Base-by-base conservation (phyloP, 1,284 basidiomycete species). In the Clitocybe nebularis region DNA sequence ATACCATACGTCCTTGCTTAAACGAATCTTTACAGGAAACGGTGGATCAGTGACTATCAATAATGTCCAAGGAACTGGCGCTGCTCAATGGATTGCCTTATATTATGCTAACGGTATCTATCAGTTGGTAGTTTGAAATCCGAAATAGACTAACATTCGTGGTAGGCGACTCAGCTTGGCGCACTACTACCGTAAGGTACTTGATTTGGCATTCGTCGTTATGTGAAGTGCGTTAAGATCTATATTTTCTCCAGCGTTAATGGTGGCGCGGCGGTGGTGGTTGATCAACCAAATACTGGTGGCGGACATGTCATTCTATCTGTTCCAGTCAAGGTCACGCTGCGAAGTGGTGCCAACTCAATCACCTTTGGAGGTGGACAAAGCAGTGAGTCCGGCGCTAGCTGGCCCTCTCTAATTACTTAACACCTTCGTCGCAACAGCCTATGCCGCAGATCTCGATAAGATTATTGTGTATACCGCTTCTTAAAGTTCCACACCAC, bases 361-460 rank as follows among this genome's bases (percentile, higher is more conserved):
- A 64, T 82, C 47, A 72, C 71, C 0, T 67, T 81, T 51, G 67
- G 68, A 10, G 58, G 69, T 2, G 67, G 66, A n/a, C 77, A 80
- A 55, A 68, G 55, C 45, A 77, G 73, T 78, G 47, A 59, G 73
- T 60, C 9, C 14, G 26, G 10, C 34, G 43, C 23, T 43, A 19
- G 7, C 24, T n/a, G 24, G 4, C 19, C 29, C 11, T 32, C 5
- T 32, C 19, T 16, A 11, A 3, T 26, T 21, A 4, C 26, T 36
- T 25, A 13, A 46, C 30, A n/a, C 5, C 21, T 33, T 29, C 22
- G 32, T n/a, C 26, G 42, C 20, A 21, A 29, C 49, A 78, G 77
- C 63, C 48, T 81, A 74, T 54, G 78, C 77, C 17, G 78, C 64
- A n/a, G 77, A 81, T 54, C 62, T 80, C 34, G 78, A 81, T 60